Evolutionary conservation across 2,329 filamentous ascomycete genomes (phyloP), one percentile per base, ranked within the genome.

Genomic region (Exophiala xenobiotica): DNA sequence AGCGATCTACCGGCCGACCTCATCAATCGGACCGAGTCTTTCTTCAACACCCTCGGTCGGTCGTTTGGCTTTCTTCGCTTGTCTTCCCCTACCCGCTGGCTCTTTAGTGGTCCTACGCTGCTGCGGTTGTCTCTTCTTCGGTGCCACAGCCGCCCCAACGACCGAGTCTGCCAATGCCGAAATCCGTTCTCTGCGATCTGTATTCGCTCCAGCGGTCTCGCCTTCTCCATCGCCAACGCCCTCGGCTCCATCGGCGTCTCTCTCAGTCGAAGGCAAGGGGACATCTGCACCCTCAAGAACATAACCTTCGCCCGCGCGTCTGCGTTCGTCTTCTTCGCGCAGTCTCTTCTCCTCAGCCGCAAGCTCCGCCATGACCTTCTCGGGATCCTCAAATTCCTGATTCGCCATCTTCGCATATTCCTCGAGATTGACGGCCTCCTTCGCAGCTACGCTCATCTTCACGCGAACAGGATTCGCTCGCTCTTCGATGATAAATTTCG

Each of bases 401-500:
- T 75, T 74, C 7, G 73, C 74, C 69, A 76, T 68, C 51, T 70
- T 67, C 1, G 72, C 72, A 48, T 74, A 76, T 14, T 70, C 68
- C 9, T 64, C 67, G 39, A 77, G 65, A 56, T 73, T 68, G 20
- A 77, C 69, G 2, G 63, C 53, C 51, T 77, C 70, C 12, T 68
- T 67, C 1, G 74, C 73, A 9, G 73, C 63, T 3, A 85, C 66
- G 1, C 76, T 76, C 4, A 72, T 67, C 48, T 77, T 78, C 31
- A 86, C 75, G 12, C 76, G 67, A 12, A 73, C 68, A 0, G 79
- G 76, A 59, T 83, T 73, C 4, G 75, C 67, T 19, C 77, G 74
- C 64, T 85, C 81, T 65, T 86, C 82, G 29, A 78, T 78, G 22
- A 74, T 76, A 67, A 83, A 86, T 60, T 86, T 85, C 12, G 76